These are phyloP conservation scores for Epichloe sibirici DNA, from an alignment of 2,329 filamentous ascomycete species.

Conservation along the genomic window DNA sequence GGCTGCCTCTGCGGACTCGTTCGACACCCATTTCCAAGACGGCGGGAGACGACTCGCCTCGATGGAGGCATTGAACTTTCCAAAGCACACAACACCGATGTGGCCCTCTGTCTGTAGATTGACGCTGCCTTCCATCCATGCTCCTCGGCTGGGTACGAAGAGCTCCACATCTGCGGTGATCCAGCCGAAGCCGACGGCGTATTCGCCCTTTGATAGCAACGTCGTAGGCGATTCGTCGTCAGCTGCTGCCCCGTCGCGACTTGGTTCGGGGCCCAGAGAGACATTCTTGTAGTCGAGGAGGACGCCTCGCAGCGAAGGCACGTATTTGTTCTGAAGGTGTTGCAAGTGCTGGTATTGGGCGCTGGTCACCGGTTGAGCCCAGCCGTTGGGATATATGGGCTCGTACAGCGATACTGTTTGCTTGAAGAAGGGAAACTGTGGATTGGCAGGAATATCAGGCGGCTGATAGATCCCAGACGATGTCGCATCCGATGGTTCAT, in stretches of 20 bases:
- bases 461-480: slow-evolving; percentile 25
- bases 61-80: slow-evolving; percentile 84
- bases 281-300: slow-evolving; percentile 62
- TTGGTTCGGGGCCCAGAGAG: slow-evolving; percentile 48
- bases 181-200: slow-evolving; percentile 77
- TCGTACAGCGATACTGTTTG: slow-evolving; percentile 75
- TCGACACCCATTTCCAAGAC: slow-evolving; percentile 69
- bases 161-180: slow-evolving; percentile 78
- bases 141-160: slow-evolving; percentile 63
- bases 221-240: slow-evolving; percentile 36
- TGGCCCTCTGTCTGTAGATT: slow-evolving; percentile 84
- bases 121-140: slow-evolving; percentile 66
- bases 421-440: slow-evolving; percentile 59
- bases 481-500: slow-evolving; percentile 17
- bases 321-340: slow-evolving; percentile 65
- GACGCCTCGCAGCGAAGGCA: slow-evolving; percentile 59
- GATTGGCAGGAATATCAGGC: slow-evolving; percentile 25
- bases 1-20: slow-evolving; percentile 27
- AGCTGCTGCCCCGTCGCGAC: slow-evolving; percentile 32
- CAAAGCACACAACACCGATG: slow-evolving; percentile 78
- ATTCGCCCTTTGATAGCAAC: slow-evolving; percentile 57
- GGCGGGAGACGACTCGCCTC: slow-evolving; percentile 62
- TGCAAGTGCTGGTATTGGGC: slow-evolving; percentile 63
- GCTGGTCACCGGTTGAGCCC: slow-evolving; percentile 56
- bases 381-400: slow-evolving; percentile 58